These are phyloP conservation scores for Penicillium vulpinum DNA, from an alignment of 2,329 filamentous ascomycete genomes.

Conservation along the genomic window DNA sequence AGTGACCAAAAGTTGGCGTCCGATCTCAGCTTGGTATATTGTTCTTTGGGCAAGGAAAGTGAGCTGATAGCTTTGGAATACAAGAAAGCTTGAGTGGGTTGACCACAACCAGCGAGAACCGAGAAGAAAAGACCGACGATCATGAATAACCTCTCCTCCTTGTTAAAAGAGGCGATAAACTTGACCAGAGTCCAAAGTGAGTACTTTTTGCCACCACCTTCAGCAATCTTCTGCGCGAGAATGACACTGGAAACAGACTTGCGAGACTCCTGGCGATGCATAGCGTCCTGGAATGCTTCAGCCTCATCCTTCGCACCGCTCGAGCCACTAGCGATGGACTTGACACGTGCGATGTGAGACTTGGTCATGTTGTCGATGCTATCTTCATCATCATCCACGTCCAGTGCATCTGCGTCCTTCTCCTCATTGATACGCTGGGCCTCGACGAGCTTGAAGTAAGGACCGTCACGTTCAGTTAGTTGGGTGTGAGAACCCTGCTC, in stretches of 20 bases:
- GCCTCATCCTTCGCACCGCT: slow-evolving; percentile 31
- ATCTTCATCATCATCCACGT: slow-evolving; percentile 29
- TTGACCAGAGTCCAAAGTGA: slow-evolving; percentile 73
- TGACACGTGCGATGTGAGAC: slow-evolving; percentile 33
- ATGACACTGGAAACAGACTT: slow-evolving; percentile 68
- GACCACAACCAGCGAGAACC: slow-evolving; percentile 75
- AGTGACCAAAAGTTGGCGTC: slow-evolving; percentile 82
- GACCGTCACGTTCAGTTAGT: slow-evolving; percentile 67
- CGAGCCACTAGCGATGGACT: slow-evolving; percentile 34
- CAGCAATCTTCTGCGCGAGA: slow-evolving; percentile 57
- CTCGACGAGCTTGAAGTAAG: slow-evolving; percentile 83
- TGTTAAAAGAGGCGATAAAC: slow-evolving; percentile 79
- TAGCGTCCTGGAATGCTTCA: slow-evolving; percentile 28
- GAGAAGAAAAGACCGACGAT: slow-evolving; percentile 70
- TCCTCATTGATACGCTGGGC: slow-evolving; percentile 77
- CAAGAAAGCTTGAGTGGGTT: slow-evolving; percentile 75
- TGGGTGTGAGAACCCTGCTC: slow-evolving; percentile 89
- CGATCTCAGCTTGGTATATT: slow-evolving; percentile 60
- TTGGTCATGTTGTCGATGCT: slow-evolving; percentile 26
- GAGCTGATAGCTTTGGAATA: slow-evolving; percentile 84
- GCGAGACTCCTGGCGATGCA: slow-evolving; percentile 49
- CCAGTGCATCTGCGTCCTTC: slow-evolving; percentile 38
- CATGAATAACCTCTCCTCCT: slow-evolving; percentile 70
- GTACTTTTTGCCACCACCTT: slow-evolving; percentile 59
- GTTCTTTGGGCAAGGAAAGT: slow-evolving; percentile 58